Conservation (phyloP, 2,329 filamentous ascomycete species). For the Fusarium proliferatum region DNA sequence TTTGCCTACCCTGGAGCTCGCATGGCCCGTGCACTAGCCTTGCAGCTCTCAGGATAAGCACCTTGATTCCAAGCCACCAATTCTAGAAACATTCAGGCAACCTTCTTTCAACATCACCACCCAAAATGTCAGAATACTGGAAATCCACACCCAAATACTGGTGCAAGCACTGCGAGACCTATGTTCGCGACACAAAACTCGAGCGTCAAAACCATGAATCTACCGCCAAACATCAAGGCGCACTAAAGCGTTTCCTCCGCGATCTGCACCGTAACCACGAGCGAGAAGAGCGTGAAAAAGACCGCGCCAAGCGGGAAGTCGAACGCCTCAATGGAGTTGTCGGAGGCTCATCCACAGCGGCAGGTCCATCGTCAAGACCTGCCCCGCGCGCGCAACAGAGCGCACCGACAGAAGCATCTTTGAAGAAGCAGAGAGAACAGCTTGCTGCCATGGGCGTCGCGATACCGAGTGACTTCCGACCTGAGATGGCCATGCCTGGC, state of each 20-base stretch:
- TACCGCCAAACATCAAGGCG: conserved; percentile 84
- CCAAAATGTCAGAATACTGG: conserved; percentile 93
- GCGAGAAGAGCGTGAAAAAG: conserved; percentile 81
- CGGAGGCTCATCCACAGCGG: conserved; percentile 55
- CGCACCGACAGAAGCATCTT: conserved; percentile 65
- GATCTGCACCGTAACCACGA: conserved; percentile 89
- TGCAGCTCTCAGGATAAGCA: conserved; percentile 34
- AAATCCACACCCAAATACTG: conserved; percentile 97
- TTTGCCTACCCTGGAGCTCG: conserved; percentile 15
- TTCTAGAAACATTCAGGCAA: conserved; percentile 1
- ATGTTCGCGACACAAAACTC: conserved; percentile 91
- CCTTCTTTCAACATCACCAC: not conserved
- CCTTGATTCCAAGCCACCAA: not conserved
- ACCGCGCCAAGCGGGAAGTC: conserved; percentile 84
- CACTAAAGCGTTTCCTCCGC: conserved; percentile 88
- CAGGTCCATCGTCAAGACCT: conserved; percentile 36
- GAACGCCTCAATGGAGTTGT: conserved; percentile 86
- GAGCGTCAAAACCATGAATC: conserved; percentile 91
- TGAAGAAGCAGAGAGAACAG: conserved; percentile 87
- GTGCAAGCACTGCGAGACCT: conserved; percentile 96
- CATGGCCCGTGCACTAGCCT: not conserved
- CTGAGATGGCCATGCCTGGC: conserved; percentile 87
- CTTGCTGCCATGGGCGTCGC: conserved; percentile 87
- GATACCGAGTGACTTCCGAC: conserved; percentile 80
- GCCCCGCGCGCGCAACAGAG: conserved; percentile 12